A percentile compares a stretch with the other conserved stretches of the same genome.
Conservation (phyloP, 768 basidiomycete species). For the Xerocomus potaroensis region DNA sequence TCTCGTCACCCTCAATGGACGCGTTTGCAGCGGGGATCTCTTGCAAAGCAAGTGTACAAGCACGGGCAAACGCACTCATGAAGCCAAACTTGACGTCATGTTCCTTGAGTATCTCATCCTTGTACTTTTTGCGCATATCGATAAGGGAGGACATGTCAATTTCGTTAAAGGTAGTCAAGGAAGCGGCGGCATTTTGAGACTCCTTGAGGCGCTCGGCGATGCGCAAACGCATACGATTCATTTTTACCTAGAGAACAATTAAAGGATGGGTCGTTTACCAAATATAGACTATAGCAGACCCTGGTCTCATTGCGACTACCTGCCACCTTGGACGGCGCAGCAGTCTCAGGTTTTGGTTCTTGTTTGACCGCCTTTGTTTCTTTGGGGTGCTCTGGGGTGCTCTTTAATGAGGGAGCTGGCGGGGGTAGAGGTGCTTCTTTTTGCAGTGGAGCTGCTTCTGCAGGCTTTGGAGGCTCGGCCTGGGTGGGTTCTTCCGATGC, state of each 20-base stretch:
- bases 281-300: conserved; percentile 38
- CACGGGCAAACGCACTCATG: conserved; percentile 96
- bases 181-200: conserved; percentile 95
- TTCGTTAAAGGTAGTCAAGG: conserved; percentile 98
- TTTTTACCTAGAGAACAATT: conserved; percentile 67
- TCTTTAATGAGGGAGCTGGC: conserved; percentile 37
- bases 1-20: conserved; percentile 89
- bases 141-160: conserved; percentile 98
- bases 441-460: conserved; percentile 44
- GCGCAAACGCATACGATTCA: conserved; percentile 97
- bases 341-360: conserved; percentile 25
- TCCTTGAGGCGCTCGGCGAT: conserved; percentile 98
- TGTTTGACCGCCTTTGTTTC: conserved; percentile 37
- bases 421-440: conserved; percentile 45
- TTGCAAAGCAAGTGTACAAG: conserved; percentile 75
- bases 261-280: neutral
- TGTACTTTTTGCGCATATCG: conserved; percentile 90
- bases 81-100: conserved; percentile 96
- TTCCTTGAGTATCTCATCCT: conserved; percentile 84
- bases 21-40: conserved; percentile 96
- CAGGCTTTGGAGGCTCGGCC: conserved; percentile 28
- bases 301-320: conserved; percentile 82
- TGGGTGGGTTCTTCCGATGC: conserved; percentile 23
- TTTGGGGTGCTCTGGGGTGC: conserved; percentile 27
- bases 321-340: conserved; percentile 33